These are phyloP conservation scores for Blumeriella jaapii DNA, from an alignment of 2,329 filamentous ascomycete genomes.

Conservation along the genomic window DNA sequence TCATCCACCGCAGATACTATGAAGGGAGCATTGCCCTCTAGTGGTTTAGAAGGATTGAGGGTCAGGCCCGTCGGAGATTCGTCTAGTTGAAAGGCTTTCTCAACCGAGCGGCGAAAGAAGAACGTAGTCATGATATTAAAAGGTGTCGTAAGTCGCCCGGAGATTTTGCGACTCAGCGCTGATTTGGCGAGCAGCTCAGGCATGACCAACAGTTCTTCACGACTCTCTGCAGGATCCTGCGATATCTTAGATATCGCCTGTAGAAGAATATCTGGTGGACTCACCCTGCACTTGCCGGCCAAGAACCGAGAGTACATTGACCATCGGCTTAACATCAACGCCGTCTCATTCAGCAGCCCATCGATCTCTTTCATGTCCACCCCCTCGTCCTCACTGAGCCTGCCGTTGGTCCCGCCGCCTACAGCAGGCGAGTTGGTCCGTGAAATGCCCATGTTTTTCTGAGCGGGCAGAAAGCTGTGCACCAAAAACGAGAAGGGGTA, in stretches of 20 bases:
- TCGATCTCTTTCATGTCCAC: slow-evolving; percentile 98
- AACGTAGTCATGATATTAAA: slow-evolving; percentile 93
- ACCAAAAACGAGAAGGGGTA: slow-evolving; percentile 97
- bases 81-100: slow-evolving; percentile 95
- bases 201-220: slow-evolving; percentile 47
- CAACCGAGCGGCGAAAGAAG: slow-evolving; percentile 90
- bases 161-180: slow-evolving; percentile 68
- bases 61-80: slow-evolving; percentile 74
- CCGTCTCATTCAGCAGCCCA: slow-evolving; percentile 73
- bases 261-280: slow-evolving; percentile 24
- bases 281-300: slow-evolving; percentile 71
- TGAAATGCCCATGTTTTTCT: slow-evolving; percentile 51
- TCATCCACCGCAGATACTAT: slow-evolving; percentile 95
- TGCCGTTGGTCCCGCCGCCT: slow-evolving; percentile 39
- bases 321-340: slow-evolving; percentile 88
- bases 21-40: slow-evolving; percentile 72
- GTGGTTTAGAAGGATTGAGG: slow-evolving; percentile 57
- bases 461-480: slow-evolving; percentile 74
- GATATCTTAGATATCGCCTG: slow-evolving; percentile 25
- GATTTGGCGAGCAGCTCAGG: slow-evolving; percentile 70
- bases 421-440: slow-evolving; percentile 67
- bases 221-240: slow-evolving; percentile 41
- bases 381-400: slow-evolving; percentile 73
- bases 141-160: slow-evolving; percentile 59
- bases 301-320: slow-evolving; percentile 85